These are phyloP conservation scores for Pichia sp. DNA, from an alignment of 1,139 yeast genomes.

Conservation along the genomic window DNA sequence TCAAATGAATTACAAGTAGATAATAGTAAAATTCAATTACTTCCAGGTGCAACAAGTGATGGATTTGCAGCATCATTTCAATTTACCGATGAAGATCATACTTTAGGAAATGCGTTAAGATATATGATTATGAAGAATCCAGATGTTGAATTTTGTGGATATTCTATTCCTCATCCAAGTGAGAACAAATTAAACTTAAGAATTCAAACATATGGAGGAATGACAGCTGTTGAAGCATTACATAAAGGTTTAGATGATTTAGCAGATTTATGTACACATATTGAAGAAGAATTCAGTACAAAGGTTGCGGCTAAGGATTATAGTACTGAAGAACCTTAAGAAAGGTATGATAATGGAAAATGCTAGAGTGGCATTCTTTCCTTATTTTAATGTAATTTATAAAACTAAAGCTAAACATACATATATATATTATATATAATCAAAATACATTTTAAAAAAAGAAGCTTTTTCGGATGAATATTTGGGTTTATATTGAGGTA, in stretches of 20 bases:
- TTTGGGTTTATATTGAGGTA: too few species aligned
- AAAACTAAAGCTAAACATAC: too few species aligned
- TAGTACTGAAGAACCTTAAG: conserved; percentile 42
- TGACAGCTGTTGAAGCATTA: conserved; percentile 88
- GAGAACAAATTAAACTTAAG: conserved; percentile 85
- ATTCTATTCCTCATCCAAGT: conserved; percentile 98
- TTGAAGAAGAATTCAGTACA: conserved; percentile 72
- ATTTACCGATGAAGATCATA: conserved; percentile 88
- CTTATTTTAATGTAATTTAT: too few species aligned
- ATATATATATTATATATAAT: too few species aligned
- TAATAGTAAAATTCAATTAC: conserved; percentile 40
- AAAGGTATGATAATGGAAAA: too few species aligned
- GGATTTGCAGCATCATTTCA: conserved; percentile 95
- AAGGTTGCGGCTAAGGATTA: conserved; percentile 49
- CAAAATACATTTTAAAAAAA: too few species aligned
- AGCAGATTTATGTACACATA: conserved; percentile 72
- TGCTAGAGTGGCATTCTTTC: too few species aligned
- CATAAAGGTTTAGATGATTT: conserved; percentile 88
- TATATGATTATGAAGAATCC: conserved; percentile 96
- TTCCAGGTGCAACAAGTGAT: conserved; percentile 93
- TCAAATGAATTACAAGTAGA: conserved; percentile 6
- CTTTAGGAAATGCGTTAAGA: conserved; percentile 88
- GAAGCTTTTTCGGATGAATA: too few species aligned
- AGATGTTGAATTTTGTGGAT: conserved; percentile 96
- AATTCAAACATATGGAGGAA: conserved; percentile 84